Base-by-base conservation (phyloP, 768 basidiomycete genomes). In the Tremella mesenterica region DNA sequence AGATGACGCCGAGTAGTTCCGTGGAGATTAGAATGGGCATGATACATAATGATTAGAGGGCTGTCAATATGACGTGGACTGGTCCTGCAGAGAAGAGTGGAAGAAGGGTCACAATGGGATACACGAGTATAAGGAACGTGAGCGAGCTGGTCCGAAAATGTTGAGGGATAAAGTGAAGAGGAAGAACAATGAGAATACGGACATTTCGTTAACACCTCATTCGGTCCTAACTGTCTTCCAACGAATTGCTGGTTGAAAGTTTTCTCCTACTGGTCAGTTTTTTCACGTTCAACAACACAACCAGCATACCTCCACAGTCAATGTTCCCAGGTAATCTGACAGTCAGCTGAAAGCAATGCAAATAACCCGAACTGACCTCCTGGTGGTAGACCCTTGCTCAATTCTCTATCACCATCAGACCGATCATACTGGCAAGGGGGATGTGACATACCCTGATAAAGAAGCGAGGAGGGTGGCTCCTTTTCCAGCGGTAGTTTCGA, bases 201-300 rank as follows among this genome's bases (percentile, higher is more conserved):
- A 66, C 69, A 67, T 50, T 64, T 70, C 20, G 64, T 61, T n/a
- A 70, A 21, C 1, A 65, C 60, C 30, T 67, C 69, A 48, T 68
- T 67, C 7, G 65, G 64, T 21, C 69, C 69, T 2, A 70, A 56
- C 34, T 69, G 61, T 50, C 60, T 61, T 8, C 71, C 71, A 7
- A 60, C 59, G 46, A 73, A 73, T 5, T 52, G 60, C 44, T 71
- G 64, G 41, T 70, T 65, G 39, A 63, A 56, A 1, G 69, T 69
- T 27, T 65, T 65, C 41, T 56, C 52, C 67, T 70, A 45, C 3
- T 16, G 33, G 2, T 44, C 8, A 52, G 36, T 25, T 10, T 28
- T 27, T n/a, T n/a, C 21, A 2, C 29, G 23, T 30, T 27, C 31
- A 7, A 21, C 10, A 9, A 28, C 48, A 36, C 43, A 30, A 12